These are phyloP conservation scores for Aspergillus sp. DNA, from an alignment of 2,329 filamentous ascomycete genomes.

Conservation along the genomic window DNA sequence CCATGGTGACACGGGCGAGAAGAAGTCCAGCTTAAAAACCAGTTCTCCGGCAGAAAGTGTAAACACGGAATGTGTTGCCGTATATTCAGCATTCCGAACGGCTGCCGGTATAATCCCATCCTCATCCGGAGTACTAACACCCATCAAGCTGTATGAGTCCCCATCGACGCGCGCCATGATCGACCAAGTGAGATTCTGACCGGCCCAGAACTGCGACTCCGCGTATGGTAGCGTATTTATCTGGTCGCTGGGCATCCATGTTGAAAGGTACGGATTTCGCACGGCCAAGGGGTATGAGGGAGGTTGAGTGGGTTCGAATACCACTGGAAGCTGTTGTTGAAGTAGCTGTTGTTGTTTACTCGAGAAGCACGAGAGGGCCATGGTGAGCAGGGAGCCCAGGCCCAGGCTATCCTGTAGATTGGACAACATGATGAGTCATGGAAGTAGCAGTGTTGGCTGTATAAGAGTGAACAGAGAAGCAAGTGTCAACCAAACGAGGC, in stretches of 20 bases:
- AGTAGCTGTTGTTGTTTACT: slow-evolving; percentile 1
- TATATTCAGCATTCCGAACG: slow-evolving; percentile 32
- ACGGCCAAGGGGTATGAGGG: slow-evolving; percentile 40
- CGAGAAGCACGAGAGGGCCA: slow-evolving; percentile 10
- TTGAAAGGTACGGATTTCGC: slow-evolving; percentile 36
- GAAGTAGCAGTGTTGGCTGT: neutral
- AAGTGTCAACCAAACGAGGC: too few species aligned
- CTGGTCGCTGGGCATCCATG: slow-evolving; percentile 38
- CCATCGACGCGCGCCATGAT: slow-evolving; percentile 36
- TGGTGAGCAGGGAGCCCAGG: slow-evolving; percentile 16
- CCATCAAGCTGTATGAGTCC: slow-evolving; percentile 36
- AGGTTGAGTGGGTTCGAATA: slow-evolving; percentile 23
- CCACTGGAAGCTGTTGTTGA: slow-evolving; percentile 2
- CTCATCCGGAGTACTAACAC: slow-evolving; percentile 20
- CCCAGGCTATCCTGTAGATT: slow-evolving; percentile 6
- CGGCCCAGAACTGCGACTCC: slow-evolving; percentile 38
- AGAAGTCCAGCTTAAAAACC: slow-evolving; percentile 35
- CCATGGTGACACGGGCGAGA: slow-evolving; percentile 37
- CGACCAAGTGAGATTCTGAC: slow-evolving; percentile 35
- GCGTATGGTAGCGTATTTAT: slow-evolving; percentile 30
- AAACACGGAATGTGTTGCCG: slow-evolving; percentile 36
- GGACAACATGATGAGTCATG: neutral
- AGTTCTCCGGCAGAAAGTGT: slow-evolving; percentile 29
- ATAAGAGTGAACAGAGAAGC: too few species aligned
- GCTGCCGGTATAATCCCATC: slow-evolving; percentile 23